Base-by-base conservation (phyloP, 345 rosid species). In the Camelina sativa region DNA sequence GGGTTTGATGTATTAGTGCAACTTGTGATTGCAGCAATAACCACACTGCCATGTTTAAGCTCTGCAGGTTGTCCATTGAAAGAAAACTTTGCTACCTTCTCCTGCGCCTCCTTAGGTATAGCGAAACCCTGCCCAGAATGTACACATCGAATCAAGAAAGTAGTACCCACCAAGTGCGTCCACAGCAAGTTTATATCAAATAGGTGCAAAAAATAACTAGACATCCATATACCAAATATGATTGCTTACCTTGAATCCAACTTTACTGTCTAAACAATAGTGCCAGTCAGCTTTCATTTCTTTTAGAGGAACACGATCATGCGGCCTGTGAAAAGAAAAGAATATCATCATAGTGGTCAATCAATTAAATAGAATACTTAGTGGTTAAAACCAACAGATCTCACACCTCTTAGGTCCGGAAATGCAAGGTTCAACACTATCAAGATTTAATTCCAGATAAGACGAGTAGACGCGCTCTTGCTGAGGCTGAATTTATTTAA, bases 211-310 rank as follows among this genome's bases (percentile, higher is more conserved):
- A 22, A 0, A 5, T 13, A 54, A 54, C n/a, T 54, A 54, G 35
- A 12, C 17, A 7, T 25, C 37, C 59, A 54, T 25, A 25, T 25
- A 54, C 35, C 17, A 54, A 54, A 11, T 25, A 23, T 23, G 4
- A 54, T 13, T 3, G 5, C 59, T 12, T 25, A 53, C 99, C 97
- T 95, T 95, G 82, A 95, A 95, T 17, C 99, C 98, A 40, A 86
- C 98, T 89, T 86, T 86, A 76, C 75, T 95, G 61, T 86, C 89
- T n/a, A 95, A 89, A 79, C 99, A 92, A 51, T 97, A 89, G 78
- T 86, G 93, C 99, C 99, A 95, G 79, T 95, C 99, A n/a, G 87
- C 87, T 84, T 95, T 95, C 99, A 95, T 95, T 71, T 88, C 92
- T 78, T 80, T 95, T 80, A 95, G 75, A 63, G 92, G 78, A 79